phyloP scores from a whole-genome alignment of 176 grass and related monocot species.

The Musa beccarii region DNA sequence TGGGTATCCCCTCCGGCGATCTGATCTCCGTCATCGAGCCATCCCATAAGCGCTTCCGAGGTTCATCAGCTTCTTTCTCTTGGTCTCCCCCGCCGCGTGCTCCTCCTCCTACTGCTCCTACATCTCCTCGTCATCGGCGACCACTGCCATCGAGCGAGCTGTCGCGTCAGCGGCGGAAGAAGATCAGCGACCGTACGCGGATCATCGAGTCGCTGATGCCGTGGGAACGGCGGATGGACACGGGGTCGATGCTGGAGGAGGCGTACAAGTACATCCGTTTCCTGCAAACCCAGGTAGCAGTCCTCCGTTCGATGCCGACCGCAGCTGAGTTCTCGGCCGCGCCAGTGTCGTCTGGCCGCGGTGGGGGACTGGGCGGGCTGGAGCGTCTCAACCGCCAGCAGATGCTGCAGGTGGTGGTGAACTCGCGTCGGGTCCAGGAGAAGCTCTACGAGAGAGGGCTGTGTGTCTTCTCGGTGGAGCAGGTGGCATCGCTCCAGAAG shows the following conservation, averaged over 20 bases:
- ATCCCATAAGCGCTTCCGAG: slow-evolving; percentile 4
- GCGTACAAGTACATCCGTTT: slow-evolving; percentile 25
- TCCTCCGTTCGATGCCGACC: slow-evolving; percentile 10
- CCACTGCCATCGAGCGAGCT: slow-evolving; percentile 12
- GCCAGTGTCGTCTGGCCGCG: not conserved
- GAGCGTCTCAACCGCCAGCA: slow-evolving; percentile 21
- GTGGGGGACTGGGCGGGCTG: not conserved
- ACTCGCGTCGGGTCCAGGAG: slow-evolving; percentile 21
- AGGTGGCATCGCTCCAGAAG: not conserved
- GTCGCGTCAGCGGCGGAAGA: slow-evolving; percentile 20
- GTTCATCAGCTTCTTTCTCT: not conserved
- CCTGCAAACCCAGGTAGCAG: slow-evolving; percentile 18
- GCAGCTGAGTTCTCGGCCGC: not conserved
- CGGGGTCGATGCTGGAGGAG: slow-evolving; percentile 16
- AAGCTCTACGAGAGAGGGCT: slow-evolving; percentile 14
- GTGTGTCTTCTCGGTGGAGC: slow-evolving; percentile 22
- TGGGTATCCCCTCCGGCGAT: not conserved
- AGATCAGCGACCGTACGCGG: slow-evolving; percentile 16
- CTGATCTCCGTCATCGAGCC: not conserved
- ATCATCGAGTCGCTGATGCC: slow-evolving; percentile 22
- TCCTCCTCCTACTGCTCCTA: not conserved
- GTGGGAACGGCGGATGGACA: slow-evolving; percentile 25
- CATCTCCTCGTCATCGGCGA: not conserved
- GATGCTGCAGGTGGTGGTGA: slow-evolving; percentile 21
- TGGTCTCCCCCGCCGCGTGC: not conserved